Conservation (phyloP, 2,329 filamentous ascomycete genomes). For the Botrytis medusae region DNA sequence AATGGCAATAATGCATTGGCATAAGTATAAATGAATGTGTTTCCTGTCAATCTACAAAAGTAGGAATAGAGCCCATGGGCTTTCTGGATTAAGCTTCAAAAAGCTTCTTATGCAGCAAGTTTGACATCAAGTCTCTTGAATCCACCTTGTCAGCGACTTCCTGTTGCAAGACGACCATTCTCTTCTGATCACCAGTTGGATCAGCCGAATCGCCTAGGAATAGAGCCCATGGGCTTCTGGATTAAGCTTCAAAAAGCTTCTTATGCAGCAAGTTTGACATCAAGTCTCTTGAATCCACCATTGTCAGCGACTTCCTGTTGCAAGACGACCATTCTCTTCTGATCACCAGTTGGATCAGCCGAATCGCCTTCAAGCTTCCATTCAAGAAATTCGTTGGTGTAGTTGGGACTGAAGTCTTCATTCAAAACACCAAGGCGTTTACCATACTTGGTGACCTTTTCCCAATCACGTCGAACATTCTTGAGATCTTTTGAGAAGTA, state of each 20-base stretch:
- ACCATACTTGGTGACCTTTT: constrained; percentile 74
- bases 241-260: not conserved
- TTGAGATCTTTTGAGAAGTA: constrained; percentile 74
- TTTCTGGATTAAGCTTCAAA: not conserved
- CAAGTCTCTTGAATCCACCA: constrained; percentile 62
- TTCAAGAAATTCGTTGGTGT: constrained; percentile 68
- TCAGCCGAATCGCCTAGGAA: constrained; percentile 57
- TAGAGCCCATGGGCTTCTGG: not conserved
- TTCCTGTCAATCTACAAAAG: not conserved
- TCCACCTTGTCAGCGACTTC: constrained; percentile 64
- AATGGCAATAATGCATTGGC: not conserved
- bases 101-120: constrained; percentile 23
- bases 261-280: constrained; percentile 28
- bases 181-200: constrained; percentile 71
- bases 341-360: constrained; percentile 66
- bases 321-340: constrained; percentile 70
- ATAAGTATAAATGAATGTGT: not conserved
- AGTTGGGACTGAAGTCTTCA: constrained; percentile 66
- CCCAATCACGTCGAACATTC: constrained; percentile 74
- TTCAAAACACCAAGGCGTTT: constrained; percentile 69
- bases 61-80: not conserved
- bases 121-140: constrained; percentile 52
- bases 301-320: constrained; percentile 64
- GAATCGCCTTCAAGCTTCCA: constrained; percentile 67
- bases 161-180: constrained; percentile 68